Evolutionary conservation across 1,139 yeast genomes (phyloP), one percentile per base, ranked within the genome.

Genomic region (Kazachstania sp.): DNA sequence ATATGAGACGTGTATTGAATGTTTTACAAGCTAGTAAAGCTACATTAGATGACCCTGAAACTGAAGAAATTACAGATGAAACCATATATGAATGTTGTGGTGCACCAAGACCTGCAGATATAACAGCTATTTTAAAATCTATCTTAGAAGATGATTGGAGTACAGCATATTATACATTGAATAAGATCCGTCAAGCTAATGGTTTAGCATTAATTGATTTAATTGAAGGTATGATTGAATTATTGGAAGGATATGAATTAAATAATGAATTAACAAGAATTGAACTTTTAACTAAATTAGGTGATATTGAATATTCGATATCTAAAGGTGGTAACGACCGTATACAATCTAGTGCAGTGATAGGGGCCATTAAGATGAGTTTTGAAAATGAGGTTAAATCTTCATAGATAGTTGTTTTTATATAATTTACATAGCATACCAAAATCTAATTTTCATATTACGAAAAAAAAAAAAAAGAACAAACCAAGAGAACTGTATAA

Each of bases 51-150:
- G 46, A 61, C 28, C 70, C 66, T 4, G 50, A 29, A 13, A 41
- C 49, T 13, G 70, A 67, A 19, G 81, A 77, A 48, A 82, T 90
- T 37, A 77, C 83, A 32, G 77, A 74, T 41, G 79, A 78, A 48
- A 83, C 86, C 80, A 81, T 94, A 35, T 94, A 86, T 64, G 95
- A 90, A 56, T 90, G 97, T 66, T 82, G 94, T 44, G 99, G 99
- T 2, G 90, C 95, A 0, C 97, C 98, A 2, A 85, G 84, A 55
- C 98, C 98, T 1, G 75, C 73, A 42, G 97, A 90, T 57, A 75
- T 92, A 32, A 86, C 84, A 58, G 71, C 79, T 0, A 81, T 87
- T 11, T 70, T 92, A 52, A 83, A 83, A 54, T 77, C 92, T 7
- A 79, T 92, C 34, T 70, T 94, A 62, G 81, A 80, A 56, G 95